Evolutionary conservation across 768 basidiomycete species (phyloP).

Genomic region (Tylopilus rubrobrunneus): DNA sequence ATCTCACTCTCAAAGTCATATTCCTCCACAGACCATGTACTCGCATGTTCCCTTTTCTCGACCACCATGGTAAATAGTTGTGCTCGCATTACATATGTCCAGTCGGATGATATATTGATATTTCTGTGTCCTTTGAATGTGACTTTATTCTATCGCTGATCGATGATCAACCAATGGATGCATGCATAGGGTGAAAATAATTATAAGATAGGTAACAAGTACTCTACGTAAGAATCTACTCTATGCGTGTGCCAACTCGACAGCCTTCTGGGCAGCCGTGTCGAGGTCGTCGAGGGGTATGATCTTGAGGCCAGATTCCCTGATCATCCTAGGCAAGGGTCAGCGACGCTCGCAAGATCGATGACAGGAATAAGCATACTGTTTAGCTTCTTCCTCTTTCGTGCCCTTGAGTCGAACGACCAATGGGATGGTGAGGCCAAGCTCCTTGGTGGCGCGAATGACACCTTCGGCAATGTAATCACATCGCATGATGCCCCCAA

Average conservation of each 20-base stretch:
- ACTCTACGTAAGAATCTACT: constrained; percentile 20
- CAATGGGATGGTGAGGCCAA: constrained; percentile 78
- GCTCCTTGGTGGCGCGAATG: constrained; percentile 94
- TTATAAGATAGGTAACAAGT: constrained; percentile 17
- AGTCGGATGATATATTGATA: constrained; percentile 31
- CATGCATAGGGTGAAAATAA: neutral
- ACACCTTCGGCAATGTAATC: constrained; percentile 98
- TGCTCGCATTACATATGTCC: constrained; percentile 17
- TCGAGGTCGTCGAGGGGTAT: constrained; percentile 91
- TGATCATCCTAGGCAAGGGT: constrained; percentile 73
- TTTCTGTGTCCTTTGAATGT: constrained; percentile 25
- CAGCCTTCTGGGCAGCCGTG: constrained; percentile 82
- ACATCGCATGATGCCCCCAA: constrained; percentile 98
- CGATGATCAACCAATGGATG: neutral
- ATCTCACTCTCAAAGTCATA: constrained; percentile 26
- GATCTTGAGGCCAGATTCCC: constrained; percentile 88
- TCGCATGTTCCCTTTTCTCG: constrained; percentile 28
- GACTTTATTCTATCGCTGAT: constrained; percentile 15
- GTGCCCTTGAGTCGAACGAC: constrained; percentile 96
- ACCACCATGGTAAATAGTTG: constrained; percentile 27
- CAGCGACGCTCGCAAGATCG: neutral
- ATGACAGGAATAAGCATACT: constrained; percentile 41
- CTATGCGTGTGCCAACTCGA: constrained; percentile 57
- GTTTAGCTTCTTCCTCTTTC: constrained; percentile 92
- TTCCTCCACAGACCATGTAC: constrained; percentile 28